These are phyloP conservation scores for Arctium lappa DNA, from an alignment of 129 eudicot species.

Conservation along the genomic window DNA sequence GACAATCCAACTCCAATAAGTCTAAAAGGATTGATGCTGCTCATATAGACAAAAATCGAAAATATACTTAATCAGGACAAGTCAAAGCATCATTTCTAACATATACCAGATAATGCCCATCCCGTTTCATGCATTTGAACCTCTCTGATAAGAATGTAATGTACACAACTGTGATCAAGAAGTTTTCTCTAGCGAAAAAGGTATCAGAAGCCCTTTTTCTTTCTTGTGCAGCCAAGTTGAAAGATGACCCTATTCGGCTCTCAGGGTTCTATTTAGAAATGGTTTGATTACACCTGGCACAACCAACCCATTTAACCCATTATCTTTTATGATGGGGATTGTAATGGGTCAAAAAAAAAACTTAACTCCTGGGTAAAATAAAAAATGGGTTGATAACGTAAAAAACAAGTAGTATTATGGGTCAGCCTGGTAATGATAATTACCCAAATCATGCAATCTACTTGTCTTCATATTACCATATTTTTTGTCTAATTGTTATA, in stretches of 20 bases:
- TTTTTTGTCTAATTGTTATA: background rate
- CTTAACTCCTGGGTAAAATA: too few species aligned
- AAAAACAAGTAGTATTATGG: background rate
- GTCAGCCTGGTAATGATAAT: too few species aligned
- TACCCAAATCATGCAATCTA: too few species aligned
- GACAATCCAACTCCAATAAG: slow-evolving; percentile 95
- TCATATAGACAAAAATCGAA: slow-evolving; percentile 19
- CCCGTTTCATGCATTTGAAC: background rate
- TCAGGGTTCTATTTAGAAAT: background rate
- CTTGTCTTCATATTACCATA: too few species aligned
- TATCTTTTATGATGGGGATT: background rate
- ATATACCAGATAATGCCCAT: background rate
- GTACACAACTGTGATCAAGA: background rate
- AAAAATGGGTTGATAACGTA: background rate
- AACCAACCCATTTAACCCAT: background rate
- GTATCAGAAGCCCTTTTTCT: background rate
- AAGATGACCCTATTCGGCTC: too few species aligned
- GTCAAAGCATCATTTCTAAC: background rate
- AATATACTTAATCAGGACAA: background rate
- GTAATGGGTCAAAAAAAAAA: background rate
- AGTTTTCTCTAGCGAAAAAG: background rate
- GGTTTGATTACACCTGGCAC: background rate
- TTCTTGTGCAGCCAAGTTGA: background rate
- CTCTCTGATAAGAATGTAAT: background rate
- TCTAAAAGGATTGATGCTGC: slow-evolving; percentile 91